Conservation (phyloP, 768 basidiomycete genomes). For the Hemileccinum rubropunctum region DNA sequence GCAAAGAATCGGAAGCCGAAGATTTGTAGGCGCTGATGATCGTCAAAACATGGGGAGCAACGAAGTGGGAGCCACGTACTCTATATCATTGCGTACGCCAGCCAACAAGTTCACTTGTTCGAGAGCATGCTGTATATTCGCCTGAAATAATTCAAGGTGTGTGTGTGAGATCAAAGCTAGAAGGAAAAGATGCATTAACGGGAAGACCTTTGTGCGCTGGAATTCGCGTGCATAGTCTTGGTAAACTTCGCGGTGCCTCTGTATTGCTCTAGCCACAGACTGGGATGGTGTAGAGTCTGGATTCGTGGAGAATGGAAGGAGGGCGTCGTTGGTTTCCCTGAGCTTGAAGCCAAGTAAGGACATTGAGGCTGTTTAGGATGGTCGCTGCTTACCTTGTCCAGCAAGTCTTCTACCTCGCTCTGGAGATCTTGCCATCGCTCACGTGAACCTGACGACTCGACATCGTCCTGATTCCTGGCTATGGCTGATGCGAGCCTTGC, state of each 20-base stretch:
- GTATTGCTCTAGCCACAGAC: conserved; percentile 84
- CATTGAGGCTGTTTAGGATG: background rate
- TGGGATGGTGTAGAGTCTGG: conserved; percentile 67
- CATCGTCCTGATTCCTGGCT: conserved; percentile 49
- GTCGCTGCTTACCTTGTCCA: conserved; percentile 66
- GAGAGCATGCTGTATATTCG: conserved; percentile 77
- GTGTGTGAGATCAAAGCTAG: background rate
- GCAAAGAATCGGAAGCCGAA: conserved; percentile 78
- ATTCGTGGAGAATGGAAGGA: conserved; percentile 63
- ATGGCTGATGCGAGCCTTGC: conserved; percentile 76
- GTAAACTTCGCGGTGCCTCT: conserved; percentile 86
- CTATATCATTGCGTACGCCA: conserved; percentile 94
- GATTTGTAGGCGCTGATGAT: conserved; percentile 81
- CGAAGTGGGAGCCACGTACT: conserved; percentile 48
- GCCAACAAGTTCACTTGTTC: conserved; percentile 85
- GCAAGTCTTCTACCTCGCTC: conserved; percentile 78
- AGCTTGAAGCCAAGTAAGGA: conserved; percentile 49
- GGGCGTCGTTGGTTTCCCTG: conserved; percentile 81
- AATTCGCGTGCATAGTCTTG: conserved; percentile 87
- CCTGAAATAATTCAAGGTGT: conserved; percentile 41
- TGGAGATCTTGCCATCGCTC: conserved; percentile 84
- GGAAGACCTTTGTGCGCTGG: conserved; percentile 73
- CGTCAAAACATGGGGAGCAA: background rate
- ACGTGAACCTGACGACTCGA: conserved; percentile 68
- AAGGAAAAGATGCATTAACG: background rate